Percentiles rank a stretch among this genome's conserved stretches.
These are phyloP conservation scores for Spirogloea muscicola DNA, from an alignment of 139 green algal species.

Conservation along the genomic window DNA sequence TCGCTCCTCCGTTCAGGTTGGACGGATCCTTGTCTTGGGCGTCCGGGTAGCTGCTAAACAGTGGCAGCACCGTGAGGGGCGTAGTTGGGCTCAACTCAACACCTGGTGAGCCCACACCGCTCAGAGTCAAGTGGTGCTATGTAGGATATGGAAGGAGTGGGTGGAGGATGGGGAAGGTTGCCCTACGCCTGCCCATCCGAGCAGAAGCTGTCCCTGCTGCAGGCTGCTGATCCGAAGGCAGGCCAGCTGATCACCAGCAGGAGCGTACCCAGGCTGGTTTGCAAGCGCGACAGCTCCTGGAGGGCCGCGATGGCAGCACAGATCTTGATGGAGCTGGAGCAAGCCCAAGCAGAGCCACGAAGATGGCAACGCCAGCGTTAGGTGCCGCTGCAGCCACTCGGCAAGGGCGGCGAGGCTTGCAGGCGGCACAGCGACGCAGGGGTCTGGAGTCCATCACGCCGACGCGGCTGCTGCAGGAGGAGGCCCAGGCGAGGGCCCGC, in stretches of 20 bases:
- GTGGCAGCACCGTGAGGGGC: background rate
- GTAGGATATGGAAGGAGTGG: no score
- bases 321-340: no score
- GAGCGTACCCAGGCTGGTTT: no score
- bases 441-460: background rate
- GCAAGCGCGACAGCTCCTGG: no score
- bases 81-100: background rate
- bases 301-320: no score
- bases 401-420: background rate
- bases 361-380: background rate
- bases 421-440: background rate
- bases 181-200: no score
- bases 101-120: no score
- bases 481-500: background rate
- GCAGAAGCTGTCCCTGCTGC: no score
- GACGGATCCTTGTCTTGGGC: background rate
- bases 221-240: no score
- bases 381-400: background rate
- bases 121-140: no score
- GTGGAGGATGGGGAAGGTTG: no score
- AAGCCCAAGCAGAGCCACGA: background rate
- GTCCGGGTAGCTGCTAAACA: background rate
- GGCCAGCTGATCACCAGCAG: no score
- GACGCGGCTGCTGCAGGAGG: background rate
- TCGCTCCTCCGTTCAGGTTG: conserved; percentile 25